phyloP scores from a whole-genome alignment of 2,329 filamentous ascomycete species.

The Hansfordia pulvinata region DNA sequence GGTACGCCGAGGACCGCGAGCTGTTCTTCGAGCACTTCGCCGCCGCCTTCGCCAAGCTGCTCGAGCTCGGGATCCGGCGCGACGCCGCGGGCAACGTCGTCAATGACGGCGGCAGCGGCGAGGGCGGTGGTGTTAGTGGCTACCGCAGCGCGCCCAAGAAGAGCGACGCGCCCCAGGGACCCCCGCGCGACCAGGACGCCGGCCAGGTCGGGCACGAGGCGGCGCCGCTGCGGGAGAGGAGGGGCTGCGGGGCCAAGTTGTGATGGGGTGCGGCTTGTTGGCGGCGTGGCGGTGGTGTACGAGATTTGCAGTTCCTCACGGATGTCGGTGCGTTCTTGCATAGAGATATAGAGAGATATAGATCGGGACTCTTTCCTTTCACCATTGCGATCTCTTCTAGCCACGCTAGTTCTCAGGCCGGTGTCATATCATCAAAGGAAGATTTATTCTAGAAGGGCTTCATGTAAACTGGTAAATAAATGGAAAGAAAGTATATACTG shows the following conservation, averaged over 20 bases:
- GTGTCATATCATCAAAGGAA: too few relatives aligned
- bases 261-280: constrained; percentile 7
- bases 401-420: too few relatives aligned
- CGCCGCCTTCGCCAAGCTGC: constrained; percentile 42
- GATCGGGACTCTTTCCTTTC: too few relatives aligned
- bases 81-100: constrained; percentile 36
- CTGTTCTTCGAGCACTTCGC: constrained; percentile 47
- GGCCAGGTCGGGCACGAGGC: constrained; percentile 21
- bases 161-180: constrained; percentile 15
- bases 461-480: too few relatives aligned
- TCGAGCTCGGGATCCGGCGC: constrained; percentile 45
- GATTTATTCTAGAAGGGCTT: too few relatives aligned
- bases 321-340: too few relatives aligned
- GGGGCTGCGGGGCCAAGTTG: constrained; percentile 22
- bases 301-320: constrained; percentile 1
- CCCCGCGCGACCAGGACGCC: constrained; percentile 15
- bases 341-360: too few relatives aligned
- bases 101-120: constrained; percentile 42
- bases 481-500: too few relatives aligned
- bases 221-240: constrained; percentile 19
- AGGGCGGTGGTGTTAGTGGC: constrained; percentile 35
- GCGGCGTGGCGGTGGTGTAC: neutral
- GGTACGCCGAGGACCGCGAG: constrained; percentile 47
- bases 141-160: constrained; percentile 19
- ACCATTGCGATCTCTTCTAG: too few relatives aligned